These are phyloP conservation scores for Sporobolomyces roseus DNA, from an alignment of 768 basidiomycete species.

Conservation along the genomic window DNA sequence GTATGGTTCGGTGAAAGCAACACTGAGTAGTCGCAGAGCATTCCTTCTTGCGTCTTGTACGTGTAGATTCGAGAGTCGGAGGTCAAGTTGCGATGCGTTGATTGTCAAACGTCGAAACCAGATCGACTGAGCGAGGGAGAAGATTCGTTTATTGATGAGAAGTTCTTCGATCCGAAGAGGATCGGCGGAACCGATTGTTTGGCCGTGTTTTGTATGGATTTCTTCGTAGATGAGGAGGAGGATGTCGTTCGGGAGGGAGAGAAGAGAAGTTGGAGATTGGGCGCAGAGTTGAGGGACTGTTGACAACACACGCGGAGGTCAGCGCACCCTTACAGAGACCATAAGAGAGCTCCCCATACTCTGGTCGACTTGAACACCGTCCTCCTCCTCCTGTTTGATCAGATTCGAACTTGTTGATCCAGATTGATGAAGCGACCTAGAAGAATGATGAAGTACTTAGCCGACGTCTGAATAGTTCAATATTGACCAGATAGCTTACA, in stretches of 20 bases:
- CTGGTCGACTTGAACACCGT: too few species aligned
- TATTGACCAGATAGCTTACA: too few species aligned
- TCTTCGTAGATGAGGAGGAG: neutral
- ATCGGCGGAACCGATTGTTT: neutral
- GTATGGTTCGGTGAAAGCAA: neutral
- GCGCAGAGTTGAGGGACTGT: too few species aligned
- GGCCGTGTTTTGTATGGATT: neutral
- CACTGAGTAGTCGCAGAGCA: neutral
- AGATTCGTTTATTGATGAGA: neutral
- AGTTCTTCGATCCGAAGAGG: too few species aligned
- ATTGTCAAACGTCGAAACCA: neutral
- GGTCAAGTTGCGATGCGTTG: neutral
- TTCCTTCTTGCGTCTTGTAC: neutral
- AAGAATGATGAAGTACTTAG: too few species aligned
- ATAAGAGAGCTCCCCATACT: too few species aligned
- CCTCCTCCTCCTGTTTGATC: too few species aligned
- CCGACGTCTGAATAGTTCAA: too few species aligned
- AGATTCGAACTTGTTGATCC: too few species aligned
- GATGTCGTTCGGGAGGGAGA: neutral
- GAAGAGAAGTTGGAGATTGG: neutral
- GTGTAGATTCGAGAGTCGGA: neutral
- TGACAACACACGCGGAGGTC: too few species aligned
- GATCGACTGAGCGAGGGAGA: neutral
- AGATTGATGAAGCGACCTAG: too few species aligned
- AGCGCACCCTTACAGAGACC: too few species aligned